Evolutionary conservation across 805 yeast genomes (phyloP).

Genomic region (Debaryomyces maramus): DNA sequence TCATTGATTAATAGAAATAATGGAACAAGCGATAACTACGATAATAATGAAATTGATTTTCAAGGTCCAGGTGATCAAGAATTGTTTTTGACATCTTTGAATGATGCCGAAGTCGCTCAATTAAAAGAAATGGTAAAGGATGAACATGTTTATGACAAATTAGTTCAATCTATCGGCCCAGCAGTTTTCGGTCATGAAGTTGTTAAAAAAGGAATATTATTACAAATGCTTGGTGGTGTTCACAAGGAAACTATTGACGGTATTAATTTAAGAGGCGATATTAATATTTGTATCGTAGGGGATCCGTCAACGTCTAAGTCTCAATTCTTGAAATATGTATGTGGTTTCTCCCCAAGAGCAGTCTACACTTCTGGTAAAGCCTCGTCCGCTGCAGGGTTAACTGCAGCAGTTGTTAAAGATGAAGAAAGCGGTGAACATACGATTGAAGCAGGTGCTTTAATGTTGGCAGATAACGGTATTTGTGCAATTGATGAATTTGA

Average conservation of each 20-base stretch:
- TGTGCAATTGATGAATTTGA: conserved; percentile 99
- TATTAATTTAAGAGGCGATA: conserved; percentile 92
- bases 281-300: conserved; percentile 93
- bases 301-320: conserved; percentile 98
- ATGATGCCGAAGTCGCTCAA: conserved; percentile 80
- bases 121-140: conserved; percentile 89
- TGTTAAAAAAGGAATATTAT: conserved; percentile 84
- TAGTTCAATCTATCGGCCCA: conserved; percentile 90
- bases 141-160: conserved; percentile 76
- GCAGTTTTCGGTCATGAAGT: conserved; percentile 96
- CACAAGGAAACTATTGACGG: conserved; percentile 94
- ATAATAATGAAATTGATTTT: conserved; percentile 24
- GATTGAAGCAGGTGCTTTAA: conserved; percentile 97
- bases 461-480: conserved; percentile 97
- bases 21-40: conserved; percentile 22
- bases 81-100: conserved; percentile 70
- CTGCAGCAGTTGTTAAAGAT: conserved; percentile 96
- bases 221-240: conserved; percentile 92
- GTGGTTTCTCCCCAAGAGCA: conserved; percentile 88
- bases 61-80: conserved; percentile 74
- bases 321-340: conserved; percentile 90
- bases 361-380: conserved; percentile 98
- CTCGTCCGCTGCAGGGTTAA: conserved; percentile 96
- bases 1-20: conserved; percentile 48
- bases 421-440: conserved; percentile 97